Evolutionary conservation across 331 rosid species (phyloP).

Genomic region (Malus hybrid): DNA sequence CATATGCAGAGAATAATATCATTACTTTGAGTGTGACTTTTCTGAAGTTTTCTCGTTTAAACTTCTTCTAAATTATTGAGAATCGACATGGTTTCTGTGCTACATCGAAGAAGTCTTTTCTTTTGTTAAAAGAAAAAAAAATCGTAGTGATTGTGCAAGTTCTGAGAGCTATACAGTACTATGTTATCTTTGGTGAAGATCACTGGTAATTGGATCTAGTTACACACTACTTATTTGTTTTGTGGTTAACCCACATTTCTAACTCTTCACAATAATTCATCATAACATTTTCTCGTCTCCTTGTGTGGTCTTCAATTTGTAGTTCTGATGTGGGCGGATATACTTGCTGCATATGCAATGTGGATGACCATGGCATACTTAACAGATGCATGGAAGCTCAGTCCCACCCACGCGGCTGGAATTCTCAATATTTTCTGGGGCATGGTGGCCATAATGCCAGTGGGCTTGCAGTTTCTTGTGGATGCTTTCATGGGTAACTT

Average conservation of each 20-base stretch:
- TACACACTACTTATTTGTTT: not conserved
- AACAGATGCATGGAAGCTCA: slow-evolving; percentile 14
- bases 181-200: not conserved
- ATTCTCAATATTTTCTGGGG: slow-evolving; percentile 18
- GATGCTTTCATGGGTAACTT: slow-evolving; percentile 12
- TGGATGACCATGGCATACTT: slow-evolving; percentile 18
- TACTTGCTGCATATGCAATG: not conserved
- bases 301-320: not conserved
- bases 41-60: too few relatives aligned
- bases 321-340: slow-evolving; percentile 16
- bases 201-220: not conserved
- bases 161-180: not conserved
- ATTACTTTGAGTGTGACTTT: too few relatives aligned
- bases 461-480: slow-evolving; percentile 9
- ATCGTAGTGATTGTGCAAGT: not conserved
- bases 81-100: too few relatives aligned
- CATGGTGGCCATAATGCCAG: not conserved
- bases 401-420: slow-evolving; percentile 8
- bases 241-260: not conserved
- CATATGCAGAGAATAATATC: too few relatives aligned
- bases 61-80: too few relatives aligned
- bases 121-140: too few relatives aligned
- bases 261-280: not conserved
- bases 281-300: not conserved
- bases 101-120: too few relatives aligned